phyloP scores from a whole-genome alignment of 2,329 filamentous ascomycete species.

The Fusarium sp. region DNA sequence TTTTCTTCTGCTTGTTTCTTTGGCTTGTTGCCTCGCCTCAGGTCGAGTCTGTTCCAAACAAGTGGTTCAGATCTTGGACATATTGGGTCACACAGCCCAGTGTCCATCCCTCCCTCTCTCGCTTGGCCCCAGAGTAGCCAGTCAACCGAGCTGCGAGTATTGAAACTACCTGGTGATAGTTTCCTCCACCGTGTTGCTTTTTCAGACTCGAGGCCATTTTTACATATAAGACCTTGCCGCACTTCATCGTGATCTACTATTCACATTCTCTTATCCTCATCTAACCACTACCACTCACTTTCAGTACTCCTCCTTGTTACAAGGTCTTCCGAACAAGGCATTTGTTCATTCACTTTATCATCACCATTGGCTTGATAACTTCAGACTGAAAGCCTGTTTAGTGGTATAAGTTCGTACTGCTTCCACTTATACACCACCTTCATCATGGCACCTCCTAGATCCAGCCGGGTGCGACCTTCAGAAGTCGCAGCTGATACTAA shows the following conservation, averaged over 20 bases:
- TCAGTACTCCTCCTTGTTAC: constrained; percentile 7
- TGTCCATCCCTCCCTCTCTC: constrained; percentile 51
- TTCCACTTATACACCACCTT: constrained; percentile 10
- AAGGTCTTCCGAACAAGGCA: constrained; percentile 8
- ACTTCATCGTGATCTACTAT: constrained; percentile 33
- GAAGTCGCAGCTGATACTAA: constrained; percentile 82
- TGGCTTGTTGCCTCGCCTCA: constrained; percentile 50
- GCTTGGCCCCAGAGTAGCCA: constrained; percentile 39
- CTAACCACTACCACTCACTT: constrained; percentile 28
- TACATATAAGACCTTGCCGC: constrained; percentile 46
- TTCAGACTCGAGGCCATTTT: constrained; percentile 41
- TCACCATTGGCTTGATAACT: constrained; percentile 17
- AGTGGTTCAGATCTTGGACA: constrained; percentile 54
- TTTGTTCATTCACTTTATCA: constrained; percentile 9
- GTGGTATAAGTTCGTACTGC: constrained; percentile 7
- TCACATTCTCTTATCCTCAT: constrained; percentile 20
- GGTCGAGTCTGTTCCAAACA: constrained; percentile 53
- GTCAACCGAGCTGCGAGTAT: constrained; percentile 35
- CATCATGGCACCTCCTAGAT: constrained; percentile 52
- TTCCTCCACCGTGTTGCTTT: constrained; percentile 45
- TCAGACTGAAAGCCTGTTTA: neutral
- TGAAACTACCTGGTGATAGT: constrained; percentile 41
- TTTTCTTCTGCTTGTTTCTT: constrained; percentile 38
- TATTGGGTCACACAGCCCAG: constrained; percentile 53
- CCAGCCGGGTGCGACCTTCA: constrained; percentile 56